Base-by-base conservation (phyloP, 2,329 filamentous ascomycete genomes). In the Tolypocladium nubicola region DNA sequence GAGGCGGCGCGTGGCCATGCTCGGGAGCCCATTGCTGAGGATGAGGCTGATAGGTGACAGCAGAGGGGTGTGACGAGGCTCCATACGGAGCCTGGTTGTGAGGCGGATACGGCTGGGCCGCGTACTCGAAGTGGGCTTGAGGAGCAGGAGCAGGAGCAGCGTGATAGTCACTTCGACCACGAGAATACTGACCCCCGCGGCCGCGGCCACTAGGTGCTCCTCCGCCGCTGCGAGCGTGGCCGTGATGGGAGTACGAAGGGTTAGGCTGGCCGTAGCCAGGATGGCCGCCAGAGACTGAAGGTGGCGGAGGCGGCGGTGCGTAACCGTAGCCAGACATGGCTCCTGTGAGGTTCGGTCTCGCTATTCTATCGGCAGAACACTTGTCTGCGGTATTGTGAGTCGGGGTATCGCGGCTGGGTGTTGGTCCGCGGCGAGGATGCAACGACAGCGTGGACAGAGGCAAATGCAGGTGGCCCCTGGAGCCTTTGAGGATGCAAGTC, bases 301-400 rank as follows among this genome's bases (percentile, higher is more conserved):
- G 78, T 5, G 78, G 74, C 21, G 79, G 77, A 14, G 79, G 79
- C 57, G 79, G 78, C 26, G 78, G 79, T n/a, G 74, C 79, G 71
- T 81, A 82, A 56, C 75, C 77, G 71, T 82, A 81, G 38, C 70
- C 68, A 26, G 78, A 73, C 78, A 81, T 81, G 55, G 43, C 50
- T 54, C 35, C 52, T 26, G 35, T 39, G 45, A 37, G 41, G 45
- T 55, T 54, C 53, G 55, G 57, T 43, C 59, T 58, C 55, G 56
- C 55, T 54, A 52, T 54, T 39, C 14, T 56, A 8, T 53, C 47
- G 53, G 57, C 60, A 62, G 61, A 62, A 59, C 57, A 62, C 61
- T 62, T 63, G 59, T 61, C 57, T 56, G 60, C 58, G 38, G 23
- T 41, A 35, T 14, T 49, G 47, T 19, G 38, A 37, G 38, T n/a